Evolutionary conservation across 495 filamentous ascomycete genomes (phyloP), one percentile per base, ranked within the genome.

Genomic region (Bombardia bombarda): DNA sequence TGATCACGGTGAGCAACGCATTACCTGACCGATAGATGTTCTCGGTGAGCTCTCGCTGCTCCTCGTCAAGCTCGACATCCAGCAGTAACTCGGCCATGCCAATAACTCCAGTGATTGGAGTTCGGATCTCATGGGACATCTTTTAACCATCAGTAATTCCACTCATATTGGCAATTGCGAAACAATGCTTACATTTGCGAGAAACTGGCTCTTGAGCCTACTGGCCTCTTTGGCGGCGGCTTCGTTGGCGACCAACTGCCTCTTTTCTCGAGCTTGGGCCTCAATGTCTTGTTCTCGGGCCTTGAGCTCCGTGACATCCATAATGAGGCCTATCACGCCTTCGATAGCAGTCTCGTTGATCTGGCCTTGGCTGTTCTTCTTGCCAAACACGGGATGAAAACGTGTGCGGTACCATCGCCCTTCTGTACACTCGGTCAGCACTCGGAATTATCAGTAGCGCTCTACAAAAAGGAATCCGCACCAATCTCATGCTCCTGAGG

Each of bases 41-140:
- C 32, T 84, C 79, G 0, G 83, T 78, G 41, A 77, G 86, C 30
- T 92, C 86, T 18, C 69, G 67, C 52, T 90, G 85, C 36, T 89
- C 82, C 2, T 73, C 63, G 30, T 73, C 67, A 20, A 94, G 62
- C 6, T 68, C 55, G n/a, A 78, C 86, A 49, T 83, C 81, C 17
- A 82, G 60, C 22, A 90, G 63, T 42, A 87, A 70, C 31, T 86
- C 78, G 4, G 82, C 67, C 68, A 86, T 86, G 28, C 84, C 75
- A 36, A 85, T 79, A 52, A 89, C 83, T n/a, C 84, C 84, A 3
- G 62, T 66, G 24, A 74, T 72, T 4, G 70, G 72, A 3, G 88
- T 94, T 32, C 89, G 75, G 42, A 95, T 87, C 61, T 94, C 89
- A 61, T 94, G 88, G 18, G 79, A 85, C 86, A 94, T 94, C 63